phyloP scores from a whole-genome alignment of 331 rosid species.

The Stylosanthes scabra region DNA sequence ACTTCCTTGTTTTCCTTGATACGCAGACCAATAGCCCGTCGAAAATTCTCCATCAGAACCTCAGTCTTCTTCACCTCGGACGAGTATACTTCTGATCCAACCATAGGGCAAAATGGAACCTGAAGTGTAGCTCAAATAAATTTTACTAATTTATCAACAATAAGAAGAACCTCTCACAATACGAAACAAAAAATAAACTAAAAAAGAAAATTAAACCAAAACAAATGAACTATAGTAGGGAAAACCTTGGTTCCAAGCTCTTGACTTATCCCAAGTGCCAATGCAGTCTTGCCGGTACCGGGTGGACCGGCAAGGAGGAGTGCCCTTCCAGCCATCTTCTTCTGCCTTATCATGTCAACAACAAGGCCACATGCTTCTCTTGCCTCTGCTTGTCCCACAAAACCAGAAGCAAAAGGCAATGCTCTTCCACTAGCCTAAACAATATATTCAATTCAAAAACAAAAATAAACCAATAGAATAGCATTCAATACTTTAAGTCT shows the following conservation, averaged over 20 bases:
- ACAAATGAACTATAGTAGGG: neutral
- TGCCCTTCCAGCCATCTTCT: conserved; percentile 98
- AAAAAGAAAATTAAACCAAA: neutral
- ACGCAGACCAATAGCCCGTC: conserved; percentile 90
- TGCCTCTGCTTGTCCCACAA: conserved; percentile 95
- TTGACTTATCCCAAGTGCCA: conserved; percentile 92
- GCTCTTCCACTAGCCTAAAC: conserved; percentile 78
- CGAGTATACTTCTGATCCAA: conserved; percentile 96
- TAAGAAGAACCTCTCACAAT: neutral
- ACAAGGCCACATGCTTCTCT: conserved; percentile 95
- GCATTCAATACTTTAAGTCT: neutral
- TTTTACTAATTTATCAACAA: neutral
- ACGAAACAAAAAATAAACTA: neutral
- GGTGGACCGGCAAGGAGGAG: conserved; percentile 97
- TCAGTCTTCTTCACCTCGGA: conserved; percentile 98
- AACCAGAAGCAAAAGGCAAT: conserved; percentile 81
- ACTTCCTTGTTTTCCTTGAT: conserved; percentile 98
- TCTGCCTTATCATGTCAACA: conserved; percentile 95
- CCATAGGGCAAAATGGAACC: conserved; percentile 99
- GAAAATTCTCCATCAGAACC: conserved; percentile 92
- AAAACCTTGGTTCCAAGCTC: conserved; percentile 97
- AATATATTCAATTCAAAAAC: conserved; percentile 12
- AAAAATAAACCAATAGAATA: neutral
- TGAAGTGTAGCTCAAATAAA: conserved; percentile 30
- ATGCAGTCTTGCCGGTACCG: conserved; percentile 96